A percentile compares a stretch with the other conserved stretches of the same genome.
Evolutionary conservation across 1,284 basidiomycete species (phyloP).

Genomic region (Bjerkandera adusta): DNA sequence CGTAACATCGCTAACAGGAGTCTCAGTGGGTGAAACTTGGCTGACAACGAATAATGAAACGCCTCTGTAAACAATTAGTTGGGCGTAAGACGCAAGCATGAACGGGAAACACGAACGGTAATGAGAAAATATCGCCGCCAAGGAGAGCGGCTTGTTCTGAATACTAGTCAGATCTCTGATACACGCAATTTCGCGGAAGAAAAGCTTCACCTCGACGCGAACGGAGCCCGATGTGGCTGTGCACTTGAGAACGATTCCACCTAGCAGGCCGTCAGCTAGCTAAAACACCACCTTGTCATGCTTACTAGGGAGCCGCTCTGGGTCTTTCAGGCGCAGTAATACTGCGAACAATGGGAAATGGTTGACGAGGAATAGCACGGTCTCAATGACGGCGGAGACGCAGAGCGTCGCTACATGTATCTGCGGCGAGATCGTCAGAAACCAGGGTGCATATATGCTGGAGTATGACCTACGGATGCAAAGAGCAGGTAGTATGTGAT

Average conservation of each 20-base stretch:
- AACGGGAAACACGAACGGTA: slow-evolving; percentile 5
- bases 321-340: slow-evolving; percentile 85
- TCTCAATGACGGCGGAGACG: slow-evolving; percentile 61
- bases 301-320: slow-evolving; percentile 76
- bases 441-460: neutral
- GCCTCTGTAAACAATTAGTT: neutral
- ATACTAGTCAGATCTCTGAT: neutral
- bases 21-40: neutral
- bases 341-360: slow-evolving; percentile 90
- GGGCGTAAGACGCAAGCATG: too few species aligned
- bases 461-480: slow-evolving; percentile 52
- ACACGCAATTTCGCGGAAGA: neutral
- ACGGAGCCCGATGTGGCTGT: neutral
- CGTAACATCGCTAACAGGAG: neutral
- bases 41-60: slow-evolving; percentile 5
- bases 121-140: slow-evolving; percentile 10
- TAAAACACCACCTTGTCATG: neutral
- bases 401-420: slow-evolving; percentile 59
- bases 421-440: slow-evolving; percentile 35
- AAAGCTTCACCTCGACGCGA: slow-evolving; percentile 5
- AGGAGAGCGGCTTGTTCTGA: slow-evolving; percentile 8
- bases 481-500: slow-evolving; percentile 85
- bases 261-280: neutral
- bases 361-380: slow-evolving; percentile 76
- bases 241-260: slow-evolving; percentile 10